Conservation (phyloP, 176 grass and related monocot genomes). For the Bolboschoenus planiculmis region DNA sequence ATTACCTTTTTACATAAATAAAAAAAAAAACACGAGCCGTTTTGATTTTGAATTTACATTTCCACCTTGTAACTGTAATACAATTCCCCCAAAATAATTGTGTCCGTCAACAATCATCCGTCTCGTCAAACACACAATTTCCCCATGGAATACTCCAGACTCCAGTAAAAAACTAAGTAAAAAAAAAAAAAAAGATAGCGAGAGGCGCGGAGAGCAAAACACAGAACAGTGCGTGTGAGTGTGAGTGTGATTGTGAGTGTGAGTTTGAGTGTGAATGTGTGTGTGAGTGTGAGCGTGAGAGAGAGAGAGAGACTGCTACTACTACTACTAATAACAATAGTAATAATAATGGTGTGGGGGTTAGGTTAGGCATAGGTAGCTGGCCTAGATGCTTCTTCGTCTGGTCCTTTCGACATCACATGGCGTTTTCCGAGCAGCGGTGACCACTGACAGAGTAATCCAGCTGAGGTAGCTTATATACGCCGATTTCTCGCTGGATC, state of each 20-base stretch:
- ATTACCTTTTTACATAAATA: too few species aligned
- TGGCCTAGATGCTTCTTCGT: conserved; percentile 9
- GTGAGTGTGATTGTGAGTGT: too few species aligned
- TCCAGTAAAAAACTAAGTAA: neutral
- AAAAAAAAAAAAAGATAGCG: neutral
- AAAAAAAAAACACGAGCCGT: too few species aligned
- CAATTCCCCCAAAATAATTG: too few species aligned
- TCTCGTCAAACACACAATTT: neutral
- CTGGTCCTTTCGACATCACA: conserved; percentile 5
- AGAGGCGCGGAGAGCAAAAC: too few species aligned
- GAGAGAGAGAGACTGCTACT: neutral
- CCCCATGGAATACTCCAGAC: neutral
- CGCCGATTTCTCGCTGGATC: neutral
- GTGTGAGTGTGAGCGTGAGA: neutral
- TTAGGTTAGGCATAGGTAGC: neutral
- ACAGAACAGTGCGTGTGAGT: too few species aligned
- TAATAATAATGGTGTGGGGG: too few species aligned
- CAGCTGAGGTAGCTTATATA: too few species aligned
- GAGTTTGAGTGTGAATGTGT: too few species aligned
- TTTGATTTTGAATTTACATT: too few species aligned
- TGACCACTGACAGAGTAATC: conserved; percentile 4
- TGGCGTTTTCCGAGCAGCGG: neutral
- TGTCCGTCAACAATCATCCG: too few species aligned
- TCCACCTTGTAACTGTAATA: too few species aligned
- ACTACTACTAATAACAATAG: neutral